phyloP scores from a whole-genome alignment of 257 asterid genomes.

The Nicotiana tabacum region DNA sequence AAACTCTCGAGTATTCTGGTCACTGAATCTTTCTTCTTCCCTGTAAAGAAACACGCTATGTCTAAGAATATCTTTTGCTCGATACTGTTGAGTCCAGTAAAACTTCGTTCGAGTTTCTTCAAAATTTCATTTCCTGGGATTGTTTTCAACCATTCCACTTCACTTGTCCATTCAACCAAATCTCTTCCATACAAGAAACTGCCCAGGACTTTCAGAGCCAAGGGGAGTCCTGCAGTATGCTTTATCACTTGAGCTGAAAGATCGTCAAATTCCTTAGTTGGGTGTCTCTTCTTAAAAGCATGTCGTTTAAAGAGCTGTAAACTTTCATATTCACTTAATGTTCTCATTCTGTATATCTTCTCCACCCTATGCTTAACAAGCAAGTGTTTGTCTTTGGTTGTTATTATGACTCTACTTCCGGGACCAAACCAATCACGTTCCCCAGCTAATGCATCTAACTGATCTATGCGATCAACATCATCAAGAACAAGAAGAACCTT shows the following conservation, averaged over 20 bases:
- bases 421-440: neutral
- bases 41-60: conserved; percentile 1
- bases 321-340: neutral
- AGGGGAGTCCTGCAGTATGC: conserved; percentile 8
- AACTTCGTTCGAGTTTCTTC: neutral
- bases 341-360: neutral
- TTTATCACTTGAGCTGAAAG: neutral
- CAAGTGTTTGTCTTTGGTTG: conserved; percentile 4
- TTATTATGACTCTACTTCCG: conserved; percentile 6
- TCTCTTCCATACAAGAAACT: neutral
- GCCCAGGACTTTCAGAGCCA: neutral
- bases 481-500: conserved; percentile 2
- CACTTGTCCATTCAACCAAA: neutral
- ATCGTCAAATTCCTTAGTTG: neutral
- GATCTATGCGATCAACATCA: neutral
- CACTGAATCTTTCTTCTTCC: neutral
- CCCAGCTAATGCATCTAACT: neutral
- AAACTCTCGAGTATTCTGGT: neutral
- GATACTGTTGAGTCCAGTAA: neutral
- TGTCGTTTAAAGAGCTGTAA: neutral
- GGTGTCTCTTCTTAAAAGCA: neutral
- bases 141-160: neutral
- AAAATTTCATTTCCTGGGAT: neutral
- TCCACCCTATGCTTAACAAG: neutral
- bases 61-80: neutral